Base-by-base conservation (phyloP, 164 flowering plant species). In the Magnolia kwangsiensis region DNA sequence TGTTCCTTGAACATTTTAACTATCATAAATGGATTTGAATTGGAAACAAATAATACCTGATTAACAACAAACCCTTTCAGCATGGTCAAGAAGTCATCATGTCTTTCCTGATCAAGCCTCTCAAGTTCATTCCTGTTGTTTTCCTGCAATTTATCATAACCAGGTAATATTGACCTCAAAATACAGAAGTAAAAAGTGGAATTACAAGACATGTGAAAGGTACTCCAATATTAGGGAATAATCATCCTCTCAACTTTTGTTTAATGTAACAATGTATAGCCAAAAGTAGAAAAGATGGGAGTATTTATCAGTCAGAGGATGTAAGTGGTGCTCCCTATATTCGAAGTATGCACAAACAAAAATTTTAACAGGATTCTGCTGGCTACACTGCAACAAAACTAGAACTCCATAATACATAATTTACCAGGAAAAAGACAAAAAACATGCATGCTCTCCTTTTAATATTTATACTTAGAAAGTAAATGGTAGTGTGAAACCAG, bases 51-150 rank as follows among this genome's bases (percentile, higher is more conserved):
- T 61, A 5, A 50, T 84, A 89, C 92, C 92, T 89, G 92, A 83
- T 87, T 89, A 64, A 81, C 80, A 45, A 87, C 84, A 79, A 89
- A 89, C n/a, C 92, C 92, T 77, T 82, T 87, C 78, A 89, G 68
- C 92, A 89, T 89, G 83, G 71, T 79, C 78, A 86, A 79, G 79
- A 89, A 89, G 75, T 87, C 88, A 61, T 83, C 78, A 7, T 79
- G 85, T 79, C 84, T 83, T 76, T 89, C 92, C 59, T 74, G 78
- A 21, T 87, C 90, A 24, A 89, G 74, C 82, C 92, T 85, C 64
- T 83, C 89, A 63, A 89, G 83, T 74, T 89, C 92, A 76, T 71
- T 84, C 67, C 82, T 84, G 78, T 87, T 89, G 75, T 87, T 89
- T 74, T 86, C 92, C 92, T 89, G 86, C 79, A 86, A 37, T 66